These are phyloP conservation scores for Fraxinus angustifolia DNA, from an alignment of 305 asterid species.

Conservation along the genomic window DNA sequence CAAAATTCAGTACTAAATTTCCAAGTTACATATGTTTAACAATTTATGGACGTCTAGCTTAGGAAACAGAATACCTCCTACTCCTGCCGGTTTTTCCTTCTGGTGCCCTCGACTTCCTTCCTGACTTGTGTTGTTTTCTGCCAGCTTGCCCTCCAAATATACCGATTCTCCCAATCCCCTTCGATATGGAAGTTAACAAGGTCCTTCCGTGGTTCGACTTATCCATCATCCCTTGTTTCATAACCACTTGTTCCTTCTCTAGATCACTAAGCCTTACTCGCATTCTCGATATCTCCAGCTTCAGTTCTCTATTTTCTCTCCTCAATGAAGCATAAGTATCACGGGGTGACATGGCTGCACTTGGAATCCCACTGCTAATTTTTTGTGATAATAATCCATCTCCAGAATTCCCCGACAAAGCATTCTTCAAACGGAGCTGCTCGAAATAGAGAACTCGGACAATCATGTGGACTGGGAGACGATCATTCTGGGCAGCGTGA, in stretches of 20 bases:
- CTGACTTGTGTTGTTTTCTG: slow-evolving; percentile 38
- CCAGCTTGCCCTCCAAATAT: slow-evolving; percentile 47
- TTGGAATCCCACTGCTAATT: slow-evolving; percentile 53
- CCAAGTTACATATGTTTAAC: not conserved
- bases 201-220: slow-evolving; percentile 47
- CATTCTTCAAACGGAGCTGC: slow-evolving; percentile 54
- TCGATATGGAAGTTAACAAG: slow-evolving; percentile 56
- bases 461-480: slow-evolving; percentile 57
- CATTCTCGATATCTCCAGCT: slow-evolving; percentile 70
- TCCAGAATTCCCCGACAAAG: slow-evolving; percentile 42
- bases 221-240: slow-evolving; percentile 68
- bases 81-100: slow-evolving; percentile 38
- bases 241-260: slow-evolving; percentile 61
- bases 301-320: slow-evolving; percentile 62
- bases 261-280: slow-evolving; percentile 60
- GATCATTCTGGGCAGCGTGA: slow-evolving; percentile 66
- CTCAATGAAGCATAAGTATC: slow-evolving; percentile 62
- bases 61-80: slow-evolving; percentile 51
- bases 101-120: slow-evolving; percentile 33
- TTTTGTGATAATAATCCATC: slow-evolving; percentile 46
- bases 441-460: slow-evolving; percentile 57
- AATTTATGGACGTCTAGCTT: not conserved
- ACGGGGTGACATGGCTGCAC: slow-evolving; percentile 59
- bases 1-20: not conserved
- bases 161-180: slow-evolving; percentile 53